phyloP scores from a whole-genome alignment of 441 rosid species.

The Raphanus hybrid region DNA sequence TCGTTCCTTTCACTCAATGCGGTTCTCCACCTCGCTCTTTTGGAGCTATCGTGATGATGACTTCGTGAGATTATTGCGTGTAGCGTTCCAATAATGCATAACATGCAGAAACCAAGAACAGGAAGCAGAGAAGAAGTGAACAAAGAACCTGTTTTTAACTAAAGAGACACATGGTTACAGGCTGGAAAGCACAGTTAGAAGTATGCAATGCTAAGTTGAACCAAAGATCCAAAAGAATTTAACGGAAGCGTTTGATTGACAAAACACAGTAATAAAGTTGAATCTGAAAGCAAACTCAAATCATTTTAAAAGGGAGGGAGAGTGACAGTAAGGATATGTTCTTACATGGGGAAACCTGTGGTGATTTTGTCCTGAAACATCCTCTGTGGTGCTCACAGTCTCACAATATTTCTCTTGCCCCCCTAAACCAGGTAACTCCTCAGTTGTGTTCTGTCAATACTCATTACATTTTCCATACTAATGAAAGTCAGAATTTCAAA shows the following conservation, averaged over 20 bases:
- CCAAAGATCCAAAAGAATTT: constrained; percentile 2
- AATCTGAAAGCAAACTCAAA: background rate
- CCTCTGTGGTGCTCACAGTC: constrained; percentile 10
- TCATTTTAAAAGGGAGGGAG: background rate
- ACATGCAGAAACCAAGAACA: constrained; percentile 31
- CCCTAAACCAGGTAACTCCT: constrained; percentile 24
- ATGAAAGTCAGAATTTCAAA: constrained; percentile 9
- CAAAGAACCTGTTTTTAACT: constrained; percentile 34
- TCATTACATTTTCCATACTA: constrained; percentile 30
- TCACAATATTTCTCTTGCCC: constrained; percentile 23
- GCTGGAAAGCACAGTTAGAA: background rate
- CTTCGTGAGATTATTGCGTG: constrained; percentile 11
- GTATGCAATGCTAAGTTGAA: background rate
- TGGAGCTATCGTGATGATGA: constrained; percentile 27
- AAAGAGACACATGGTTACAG: constrained; percentile 17
- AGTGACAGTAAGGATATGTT: background rate
- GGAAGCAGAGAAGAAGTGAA: constrained; percentile 34
- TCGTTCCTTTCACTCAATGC: constrained; percentile 28
- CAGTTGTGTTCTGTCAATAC: constrained; percentile 32
- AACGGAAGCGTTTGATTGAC: background rate
- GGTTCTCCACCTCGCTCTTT: constrained; percentile 35
- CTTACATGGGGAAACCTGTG: constrained; percentile 22
- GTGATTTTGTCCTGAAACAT: constrained; percentile 11
- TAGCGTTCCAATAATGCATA: constrained; percentile 27
- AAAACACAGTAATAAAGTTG: background rate